phyloP scores from a whole-genome alignment of 2,329 filamentous ascomycete genomes.

The Aspergillus novoparasiticus region DNA sequence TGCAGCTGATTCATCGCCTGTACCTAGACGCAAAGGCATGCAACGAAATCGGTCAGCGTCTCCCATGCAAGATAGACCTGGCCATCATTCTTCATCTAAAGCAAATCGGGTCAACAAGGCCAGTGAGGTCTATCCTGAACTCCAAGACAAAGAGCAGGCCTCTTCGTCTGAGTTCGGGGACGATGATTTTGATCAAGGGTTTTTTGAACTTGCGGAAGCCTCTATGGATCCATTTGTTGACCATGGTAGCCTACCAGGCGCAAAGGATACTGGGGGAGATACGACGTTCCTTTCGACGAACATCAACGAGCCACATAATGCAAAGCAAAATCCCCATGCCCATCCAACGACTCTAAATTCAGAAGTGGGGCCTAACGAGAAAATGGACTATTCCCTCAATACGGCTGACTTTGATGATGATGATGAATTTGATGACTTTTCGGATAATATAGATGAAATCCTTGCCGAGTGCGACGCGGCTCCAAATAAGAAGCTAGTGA shows the following conservation, averaged over 20 bases:
- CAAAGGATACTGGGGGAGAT: background rate
- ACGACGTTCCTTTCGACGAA: background rate
- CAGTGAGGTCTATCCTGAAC: constrained; percentile 5
- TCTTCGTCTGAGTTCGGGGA: constrained; percentile 51
- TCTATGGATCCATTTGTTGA: constrained; percentile 35
- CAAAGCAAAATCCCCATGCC: background rate
- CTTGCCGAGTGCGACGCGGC: constrained; percentile 58
- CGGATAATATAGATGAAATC: constrained; percentile 61
- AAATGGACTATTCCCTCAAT: constrained; percentile 8
- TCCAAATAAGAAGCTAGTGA: constrained; percentile 17
- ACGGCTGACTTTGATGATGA: constrained; percentile 70
- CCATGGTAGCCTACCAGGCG: background rate
- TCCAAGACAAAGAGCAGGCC: constrained; percentile 18
- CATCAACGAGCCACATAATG: background rate
- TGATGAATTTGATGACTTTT: constrained; percentile 62
- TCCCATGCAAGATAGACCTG: constrained; percentile 27
- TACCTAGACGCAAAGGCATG: constrained; percentile 37
- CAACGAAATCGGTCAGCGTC: constrained; percentile 36
- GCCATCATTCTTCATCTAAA: background rate
- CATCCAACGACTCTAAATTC: background rate
- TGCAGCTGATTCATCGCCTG: constrained; percentile 48
- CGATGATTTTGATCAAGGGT: constrained; percentile 50
- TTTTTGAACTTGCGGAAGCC: constrained; percentile 44
- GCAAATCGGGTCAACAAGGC: background rate
- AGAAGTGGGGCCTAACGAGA: background rate